Conservation (phyloP, 495 filamentous ascomycete species). For the Viridothelium virens region DNA sequence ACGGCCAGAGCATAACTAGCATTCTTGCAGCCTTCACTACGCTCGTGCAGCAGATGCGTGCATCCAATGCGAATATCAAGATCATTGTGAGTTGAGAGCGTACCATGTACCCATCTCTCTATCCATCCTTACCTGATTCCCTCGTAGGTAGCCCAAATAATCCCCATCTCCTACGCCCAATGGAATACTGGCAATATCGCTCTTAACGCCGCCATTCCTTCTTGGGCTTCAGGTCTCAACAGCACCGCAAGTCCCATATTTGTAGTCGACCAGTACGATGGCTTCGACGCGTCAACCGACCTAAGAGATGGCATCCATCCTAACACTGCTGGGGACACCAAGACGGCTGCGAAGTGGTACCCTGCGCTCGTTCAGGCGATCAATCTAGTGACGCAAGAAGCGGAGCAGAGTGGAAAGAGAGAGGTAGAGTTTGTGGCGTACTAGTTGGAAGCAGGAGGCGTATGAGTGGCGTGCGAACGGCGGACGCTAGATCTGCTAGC, state of each 20-base stretch:
- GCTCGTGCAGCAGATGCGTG: slow-evolving; percentile 41
- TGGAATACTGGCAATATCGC: slow-evolving; percentile 36
- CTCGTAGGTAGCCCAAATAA: slow-evolving; percentile 47
- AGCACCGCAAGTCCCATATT: slow-evolving; percentile 44
- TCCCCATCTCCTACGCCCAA: slow-evolving; percentile 37
- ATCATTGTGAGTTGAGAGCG: slow-evolving; percentile 43
- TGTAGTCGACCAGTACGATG: slow-evolving; percentile 46
- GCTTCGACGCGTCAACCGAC: slow-evolving; percentile 36
- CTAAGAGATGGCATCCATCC: slow-evolving; percentile 45
- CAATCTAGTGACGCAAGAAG: slow-evolving; percentile 10
- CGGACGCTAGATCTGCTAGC: too few species aligned
- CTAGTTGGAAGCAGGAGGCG: too few species aligned
- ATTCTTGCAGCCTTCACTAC: slow-evolving; percentile 44
- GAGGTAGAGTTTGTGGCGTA: slow-evolving; percentile 19
- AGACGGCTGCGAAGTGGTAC: slow-evolving; percentile 42
- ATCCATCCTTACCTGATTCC: slow-evolving; percentile 16
- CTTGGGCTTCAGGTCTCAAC: slow-evolving; percentile 42
- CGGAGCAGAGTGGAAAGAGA: slow-evolving; percentile 1
- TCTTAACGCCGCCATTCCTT: slow-evolving; percentile 43
- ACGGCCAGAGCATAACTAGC: slow-evolving; percentile 37
- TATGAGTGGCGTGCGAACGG: too few species aligned
- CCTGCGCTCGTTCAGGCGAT: slow-evolving; percentile 39
- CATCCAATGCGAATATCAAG: slow-evolving; percentile 42
- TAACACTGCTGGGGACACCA: slow-evolving; percentile 39
- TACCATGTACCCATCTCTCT: slow-evolving; percentile 8